Conservation (phyloP, 108 stramenopile species). For the Mediolabrus comicus region DNA sequence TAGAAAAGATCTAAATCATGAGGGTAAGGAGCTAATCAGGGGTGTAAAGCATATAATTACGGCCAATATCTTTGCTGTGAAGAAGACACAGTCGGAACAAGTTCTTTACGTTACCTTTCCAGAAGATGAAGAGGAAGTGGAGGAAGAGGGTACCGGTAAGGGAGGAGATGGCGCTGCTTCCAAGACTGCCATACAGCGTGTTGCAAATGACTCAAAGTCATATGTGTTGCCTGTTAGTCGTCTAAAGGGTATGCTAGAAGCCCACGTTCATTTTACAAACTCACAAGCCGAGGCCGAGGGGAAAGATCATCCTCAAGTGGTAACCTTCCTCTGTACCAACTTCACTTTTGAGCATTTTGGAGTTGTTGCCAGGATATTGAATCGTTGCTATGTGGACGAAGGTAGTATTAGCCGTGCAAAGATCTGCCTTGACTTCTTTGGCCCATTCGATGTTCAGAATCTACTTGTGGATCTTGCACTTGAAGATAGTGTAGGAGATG, state of each 20-base stretch:
- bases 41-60: constrained; percentile 31
- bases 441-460: constrained; percentile 14
- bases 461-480: constrained; percentile 12
- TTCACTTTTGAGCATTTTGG: constrained; percentile 15
- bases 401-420: not conserved
- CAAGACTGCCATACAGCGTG: constrained; percentile 5
- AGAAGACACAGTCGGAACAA: constrained; percentile 16
- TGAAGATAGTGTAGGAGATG: not conserved
- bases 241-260: constrained; percentile 16
- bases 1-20: constrained; percentile 30
- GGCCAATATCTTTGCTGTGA: constrained; percentile 15
- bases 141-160: not conserved
- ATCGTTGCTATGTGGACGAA: constrained; percentile 18
- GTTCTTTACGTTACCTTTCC: constrained; percentile 27
- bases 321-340: constrained; percentile 9
- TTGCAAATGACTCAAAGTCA: constrained; percentile 11
- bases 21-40: constrained; percentile 12
- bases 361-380: constrained; percentile 20
- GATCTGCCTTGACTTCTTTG: constrained; percentile 14
- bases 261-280: constrained; percentile 14
- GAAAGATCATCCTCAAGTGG: constrained; percentile 4
- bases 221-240: constrained; percentile 16
- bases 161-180: not conserved
- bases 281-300: constrained; percentile 2
- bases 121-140: not conserved